Evolutionary conservation across 805 yeast genomes (phyloP).

Genomic region (Priceomyces fermenticarens): DNA sequence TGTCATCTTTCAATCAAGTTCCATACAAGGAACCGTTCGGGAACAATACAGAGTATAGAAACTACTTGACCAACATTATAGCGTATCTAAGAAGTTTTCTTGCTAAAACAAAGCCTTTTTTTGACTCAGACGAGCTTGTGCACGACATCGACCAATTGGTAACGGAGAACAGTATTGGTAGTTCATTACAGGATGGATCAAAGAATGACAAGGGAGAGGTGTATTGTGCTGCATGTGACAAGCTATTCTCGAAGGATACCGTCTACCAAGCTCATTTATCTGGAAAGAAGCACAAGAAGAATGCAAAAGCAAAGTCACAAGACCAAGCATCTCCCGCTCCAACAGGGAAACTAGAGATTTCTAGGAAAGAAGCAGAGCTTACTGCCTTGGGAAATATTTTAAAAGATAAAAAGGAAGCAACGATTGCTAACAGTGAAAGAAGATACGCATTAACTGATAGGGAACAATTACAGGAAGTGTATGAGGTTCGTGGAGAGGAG

Average conservation of each 20-base stretch:
- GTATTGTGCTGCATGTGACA: conserved; percentile 65
- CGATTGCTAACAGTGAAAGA: conserved; percentile 64
- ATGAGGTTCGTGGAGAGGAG: conserved; percentile 37
- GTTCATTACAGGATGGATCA: conserved; percentile 6
- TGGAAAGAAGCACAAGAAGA: conserved; percentile 74
- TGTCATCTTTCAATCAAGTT: conserved; percentile 44
- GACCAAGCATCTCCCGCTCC: not conserved
- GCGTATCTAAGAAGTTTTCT: conserved; percentile 51
- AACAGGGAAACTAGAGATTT: conserved; percentile 15
- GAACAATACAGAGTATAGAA: conserved; percentile 30
- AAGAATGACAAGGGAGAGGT: conserved; percentile 27
- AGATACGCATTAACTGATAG: conserved; percentile 64
- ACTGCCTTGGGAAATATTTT: conserved; percentile 36
- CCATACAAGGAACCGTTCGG: conserved; percentile 17
- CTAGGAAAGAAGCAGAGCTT: conserved; percentile 43
- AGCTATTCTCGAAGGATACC: conserved; percentile 56
- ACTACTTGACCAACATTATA: conserved; percentile 45
- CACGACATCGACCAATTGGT: conserved; percentile 8
- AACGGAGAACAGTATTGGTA: not conserved
- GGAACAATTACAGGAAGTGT: conserved; percentile 55
- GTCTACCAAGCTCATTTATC: conserved; percentile 66
- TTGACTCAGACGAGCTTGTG: conserved; percentile 28
- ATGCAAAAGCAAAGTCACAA: conserved; percentile 14
- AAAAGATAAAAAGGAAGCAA: conserved; percentile 38
- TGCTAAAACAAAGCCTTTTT: conserved; percentile 47